Conservation (phyloP, 768 basidiomycete species). For the Mycena belliarum region DNA sequence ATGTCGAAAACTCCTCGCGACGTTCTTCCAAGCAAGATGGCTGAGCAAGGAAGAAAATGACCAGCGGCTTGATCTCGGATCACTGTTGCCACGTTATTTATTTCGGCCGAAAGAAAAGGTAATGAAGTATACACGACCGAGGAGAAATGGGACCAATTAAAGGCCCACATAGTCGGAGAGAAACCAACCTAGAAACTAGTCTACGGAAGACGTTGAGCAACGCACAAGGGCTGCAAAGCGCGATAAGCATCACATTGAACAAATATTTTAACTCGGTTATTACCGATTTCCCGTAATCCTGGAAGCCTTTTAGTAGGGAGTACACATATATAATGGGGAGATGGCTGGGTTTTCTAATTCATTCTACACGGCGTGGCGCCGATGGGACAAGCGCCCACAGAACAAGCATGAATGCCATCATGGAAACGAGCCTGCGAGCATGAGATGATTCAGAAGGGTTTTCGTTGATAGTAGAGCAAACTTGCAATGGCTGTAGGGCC, state of each 20-base stretch:
- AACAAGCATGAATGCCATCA: conserved; percentile 14
- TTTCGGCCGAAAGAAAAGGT: too few relatives aligned
- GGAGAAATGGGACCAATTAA: too few relatives aligned
- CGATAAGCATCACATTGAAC: conserved; percentile 9
- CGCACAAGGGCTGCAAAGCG: conserved; percentile 63
- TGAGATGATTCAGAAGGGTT: not conserved
- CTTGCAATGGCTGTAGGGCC: conserved; percentile 64
- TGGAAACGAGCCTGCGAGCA: conserved; percentile 7
- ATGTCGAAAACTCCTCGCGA: too few relatives aligned
- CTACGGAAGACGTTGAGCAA: conserved; percentile 8
- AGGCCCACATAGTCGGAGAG: too few relatives aligned
- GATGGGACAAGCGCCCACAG: conserved; percentile 16
- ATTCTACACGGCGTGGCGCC: conserved; percentile 2
- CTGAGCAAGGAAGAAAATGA: conserved; percentile 47
- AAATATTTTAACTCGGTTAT: too few relatives aligned
- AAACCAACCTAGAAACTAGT: too few relatives aligned
- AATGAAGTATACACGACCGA: too few relatives aligned
- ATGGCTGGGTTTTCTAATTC: not conserved
- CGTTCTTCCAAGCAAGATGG: too few relatives aligned
- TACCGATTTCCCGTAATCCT: too few relatives aligned
- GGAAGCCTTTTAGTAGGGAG: too few relatives aligned
- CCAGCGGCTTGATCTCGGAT: too few relatives aligned
- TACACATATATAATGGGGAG: not conserved
- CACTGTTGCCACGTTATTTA: too few relatives aligned
- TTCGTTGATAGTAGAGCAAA: not conserved